These are phyloP conservation scores for Lentinus tigrinus DNA, from an alignment of 768 basidiomycete genomes.

Conservation along the genomic window DNA sequence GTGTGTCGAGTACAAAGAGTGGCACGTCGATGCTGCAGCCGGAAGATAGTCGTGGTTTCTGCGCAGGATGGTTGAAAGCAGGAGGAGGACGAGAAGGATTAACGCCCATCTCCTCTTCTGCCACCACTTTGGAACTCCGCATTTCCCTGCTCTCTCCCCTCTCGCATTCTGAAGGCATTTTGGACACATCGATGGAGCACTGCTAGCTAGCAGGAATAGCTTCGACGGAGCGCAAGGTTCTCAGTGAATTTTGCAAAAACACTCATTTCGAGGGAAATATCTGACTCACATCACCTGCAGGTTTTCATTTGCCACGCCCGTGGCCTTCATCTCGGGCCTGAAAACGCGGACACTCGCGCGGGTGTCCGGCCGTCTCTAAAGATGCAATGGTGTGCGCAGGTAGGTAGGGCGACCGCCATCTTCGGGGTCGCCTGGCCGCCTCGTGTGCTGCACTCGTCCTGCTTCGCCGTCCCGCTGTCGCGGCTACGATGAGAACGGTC, in stretches of 20 bases:
- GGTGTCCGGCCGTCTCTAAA: slow-evolving; percentile 5
- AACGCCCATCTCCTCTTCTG: too few species aligned
- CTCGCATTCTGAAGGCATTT: too few species aligned
- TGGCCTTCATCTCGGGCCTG: slow-evolving; percentile 6
- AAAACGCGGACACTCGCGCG: slow-evolving; percentile 11
- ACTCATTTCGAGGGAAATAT: slow-evolving; percentile 4
- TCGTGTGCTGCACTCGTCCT: slow-evolving; percentile 4
- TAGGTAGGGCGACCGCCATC: slow-evolving; percentile 12
- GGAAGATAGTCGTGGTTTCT: too few species aligned
- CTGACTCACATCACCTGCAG: slow-evolving; percentile 17
- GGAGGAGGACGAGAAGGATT: too few species aligned
- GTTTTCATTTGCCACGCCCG: slow-evolving; percentile 14
- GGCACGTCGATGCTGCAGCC: too few species aligned
- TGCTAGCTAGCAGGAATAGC: too few species aligned
- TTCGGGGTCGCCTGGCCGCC: background rate
- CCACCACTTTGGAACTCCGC: too few species aligned
- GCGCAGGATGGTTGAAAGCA: too few species aligned
- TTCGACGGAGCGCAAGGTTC: too few species aligned
- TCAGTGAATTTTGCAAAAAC: slow-evolving; percentile 1
- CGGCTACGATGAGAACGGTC: background rate
- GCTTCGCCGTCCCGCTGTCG: slow-evolving; percentile 1
- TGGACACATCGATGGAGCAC: too few species aligned
- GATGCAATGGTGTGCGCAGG: slow-evolving; percentile 11
- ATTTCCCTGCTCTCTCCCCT: too few species aligned
- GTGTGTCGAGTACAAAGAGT: too few species aligned